These are phyloP conservation scores for Teunomyces cretensis DNA, from an alignment of 805 yeast genomes.

Conservation along the genomic window DNA sequence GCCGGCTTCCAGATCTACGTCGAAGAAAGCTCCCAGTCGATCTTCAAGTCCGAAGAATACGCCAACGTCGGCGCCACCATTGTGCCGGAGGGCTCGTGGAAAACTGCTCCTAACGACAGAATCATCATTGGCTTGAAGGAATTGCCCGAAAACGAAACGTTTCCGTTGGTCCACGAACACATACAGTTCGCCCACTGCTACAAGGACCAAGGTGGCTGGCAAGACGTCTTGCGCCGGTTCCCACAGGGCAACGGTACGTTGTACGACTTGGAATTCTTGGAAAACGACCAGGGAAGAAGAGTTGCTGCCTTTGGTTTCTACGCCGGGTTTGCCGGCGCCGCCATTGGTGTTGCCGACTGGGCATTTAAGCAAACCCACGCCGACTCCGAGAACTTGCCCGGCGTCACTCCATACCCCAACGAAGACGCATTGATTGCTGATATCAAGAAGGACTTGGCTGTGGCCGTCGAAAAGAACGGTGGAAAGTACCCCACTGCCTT, in stretches of 20 bases:
- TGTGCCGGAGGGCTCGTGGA: constrained; percentile 95
- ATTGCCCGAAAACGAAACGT: constrained; percentile 82
- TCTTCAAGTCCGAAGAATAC: constrained; percentile 76
- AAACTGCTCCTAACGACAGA: constrained; percentile 83
- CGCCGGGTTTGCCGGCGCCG: constrained; percentile 99
- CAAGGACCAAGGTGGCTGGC: constrained; percentile 97
- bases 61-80: constrained; percentile 77
- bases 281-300: constrained; percentile 93
- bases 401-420: constrained; percentile 78
- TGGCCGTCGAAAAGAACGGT: constrained; percentile 57
- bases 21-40: constrained; percentile 83
- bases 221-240: constrained; percentile 83
- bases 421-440: constrained; percentile 74
- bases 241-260: constrained; percentile 88
- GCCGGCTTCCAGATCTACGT: constrained; percentile 89
- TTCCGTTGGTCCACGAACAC: constrained; percentile 94
- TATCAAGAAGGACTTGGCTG: constrained; percentile 57
- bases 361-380: constrained; percentile 79
- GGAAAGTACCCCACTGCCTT: constrained; percentile 74
- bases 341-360: constrained; percentile 93
- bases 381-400: constrained; percentile 69
- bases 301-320: constrained; percentile 99
- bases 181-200: constrained; percentile 99
- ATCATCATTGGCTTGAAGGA: constrained; percentile 93
- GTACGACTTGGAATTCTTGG: constrained; percentile 92